Evolutionary conservation across 441 rosid genomes (phyloP).

Genomic region (Bocquillonia castaneifolia): DNA sequence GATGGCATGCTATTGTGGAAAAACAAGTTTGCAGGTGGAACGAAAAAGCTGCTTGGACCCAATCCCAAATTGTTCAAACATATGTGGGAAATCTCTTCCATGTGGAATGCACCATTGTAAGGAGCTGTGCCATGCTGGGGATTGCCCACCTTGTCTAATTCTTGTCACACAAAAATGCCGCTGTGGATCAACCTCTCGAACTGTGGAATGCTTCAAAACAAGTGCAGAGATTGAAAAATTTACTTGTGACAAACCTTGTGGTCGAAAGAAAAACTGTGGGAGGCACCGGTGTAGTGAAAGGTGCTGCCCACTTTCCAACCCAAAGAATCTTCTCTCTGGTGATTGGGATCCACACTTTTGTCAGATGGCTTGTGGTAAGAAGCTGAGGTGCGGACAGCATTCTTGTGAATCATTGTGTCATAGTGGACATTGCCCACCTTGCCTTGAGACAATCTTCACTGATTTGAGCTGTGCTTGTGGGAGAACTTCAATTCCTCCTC

Average conservation of each 20-base stretch:
- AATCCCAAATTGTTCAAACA: conserved; percentile 62
- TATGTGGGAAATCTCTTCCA: conserved; percentile 68
- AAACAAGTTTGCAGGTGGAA: conserved; percentile 63
- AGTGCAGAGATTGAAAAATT: conserved; percentile 47
- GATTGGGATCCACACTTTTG: conserved; percentile 90
- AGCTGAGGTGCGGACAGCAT: conserved; percentile 93
- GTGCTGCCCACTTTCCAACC: conserved; percentile 77
- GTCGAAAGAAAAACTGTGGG: conserved; percentile 85
- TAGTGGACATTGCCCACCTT: conserved; percentile 96
- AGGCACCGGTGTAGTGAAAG: conserved; percentile 95
- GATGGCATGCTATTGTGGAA: conserved; percentile 79
- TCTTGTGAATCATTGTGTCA: conserved; percentile 86
- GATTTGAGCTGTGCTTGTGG: conserved; percentile 98
- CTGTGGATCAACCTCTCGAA: conserved; percentile 74
- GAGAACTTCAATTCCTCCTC: conserved; percentile 89
- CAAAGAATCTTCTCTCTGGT: conserved; percentile 35
- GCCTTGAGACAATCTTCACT: conserved; percentile 85
- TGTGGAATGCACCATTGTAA: conserved; percentile 69
- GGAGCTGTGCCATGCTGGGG: conserved; percentile 75
- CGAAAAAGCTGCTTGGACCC: conserved; percentile 85
- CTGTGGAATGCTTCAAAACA: conserved; percentile 68
- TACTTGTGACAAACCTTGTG: conserved; percentile 76
- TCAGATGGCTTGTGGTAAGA: conserved; percentile 86
- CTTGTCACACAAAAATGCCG: conserved; percentile 72
- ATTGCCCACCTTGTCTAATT: conserved; percentile 68